Evolutionary conservation across 1,139 yeast species (phyloP).

Genomic region (Suhomyces chickasaworum): DNA sequence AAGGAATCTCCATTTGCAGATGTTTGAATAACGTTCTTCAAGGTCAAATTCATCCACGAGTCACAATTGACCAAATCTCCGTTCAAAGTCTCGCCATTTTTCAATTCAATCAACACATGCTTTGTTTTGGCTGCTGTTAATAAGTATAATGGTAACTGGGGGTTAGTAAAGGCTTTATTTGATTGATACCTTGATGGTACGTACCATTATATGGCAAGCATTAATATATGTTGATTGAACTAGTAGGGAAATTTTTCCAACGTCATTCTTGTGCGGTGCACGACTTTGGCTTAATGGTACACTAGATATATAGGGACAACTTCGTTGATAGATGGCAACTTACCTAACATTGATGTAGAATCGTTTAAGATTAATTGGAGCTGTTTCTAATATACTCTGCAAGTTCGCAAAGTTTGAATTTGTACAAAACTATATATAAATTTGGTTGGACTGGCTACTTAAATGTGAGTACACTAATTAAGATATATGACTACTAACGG

Average conservation of each 20-base stretch:
- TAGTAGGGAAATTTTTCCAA: conserved; percentile 13
- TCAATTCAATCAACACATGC: conserved; percentile 85
- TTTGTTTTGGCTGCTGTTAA: conserved; percentile 91
- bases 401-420: no score
- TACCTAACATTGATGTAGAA: no score
- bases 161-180: conserved; percentile 23
- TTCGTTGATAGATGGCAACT: no score
- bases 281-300: not conserved
- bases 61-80: conserved; percentile 89
- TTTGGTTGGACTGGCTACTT: no score
- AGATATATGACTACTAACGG: no score
- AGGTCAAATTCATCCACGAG: conserved; percentile 92
- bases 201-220: conserved; percentile 14
- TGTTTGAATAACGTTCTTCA: conserved; percentile 75
- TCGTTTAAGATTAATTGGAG: no score
- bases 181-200: not conserved
- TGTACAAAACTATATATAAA: no score
- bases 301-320: no score
- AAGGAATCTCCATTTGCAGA: conserved; percentile 69
- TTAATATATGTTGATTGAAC: conserved; percentile 8
- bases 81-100: conserved; percentile 86
- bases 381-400: no score
- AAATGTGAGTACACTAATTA: no score
- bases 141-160: conserved; percentile 81
- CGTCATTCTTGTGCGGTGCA: conserved; percentile 8